Evolutionary conservation across 306 rosid species (phyloP).

Genomic region (Ceratonia siliqua): DNA sequence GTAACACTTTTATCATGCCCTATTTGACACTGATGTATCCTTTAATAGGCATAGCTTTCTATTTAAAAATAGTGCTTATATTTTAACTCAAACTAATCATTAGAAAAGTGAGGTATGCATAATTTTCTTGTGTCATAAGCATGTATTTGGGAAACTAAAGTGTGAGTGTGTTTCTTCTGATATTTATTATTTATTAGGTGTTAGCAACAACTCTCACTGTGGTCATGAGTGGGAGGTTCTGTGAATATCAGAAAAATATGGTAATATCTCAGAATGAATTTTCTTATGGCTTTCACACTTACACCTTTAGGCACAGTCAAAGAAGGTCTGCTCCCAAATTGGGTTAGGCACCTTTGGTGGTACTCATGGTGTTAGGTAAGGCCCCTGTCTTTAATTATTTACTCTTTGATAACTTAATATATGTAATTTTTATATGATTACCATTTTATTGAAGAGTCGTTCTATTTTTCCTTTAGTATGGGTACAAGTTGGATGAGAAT

Average conservation of each 20-base stretch:
- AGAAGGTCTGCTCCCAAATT: conserved; percentile 76
- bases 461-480: conserved; percentile 42
- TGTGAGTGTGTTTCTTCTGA: background rate
- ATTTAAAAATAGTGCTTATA: background rate
- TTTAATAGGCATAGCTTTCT: background rate
- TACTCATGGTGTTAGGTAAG: conserved; percentile 67
- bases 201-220: background rate
- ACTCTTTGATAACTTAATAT: background rate
- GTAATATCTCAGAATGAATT: conserved; percentile 13
- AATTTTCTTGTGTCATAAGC: background rate
- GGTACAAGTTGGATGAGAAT: conserved; percentile 67
- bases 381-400: background rate
- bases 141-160: background rate
- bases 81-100: background rate
- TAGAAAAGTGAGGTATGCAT: background rate
- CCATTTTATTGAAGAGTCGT: conserved; percentile 26
- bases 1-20: conserved; percentile 25
- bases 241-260: background rate
- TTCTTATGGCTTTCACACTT: conserved; percentile 29
- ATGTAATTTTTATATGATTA: background rate
- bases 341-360: conserved; percentile 86
- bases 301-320: conserved; percentile 58
- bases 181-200: background rate
- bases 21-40: background rate
- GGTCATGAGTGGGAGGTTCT: background rate